Evolutionary conservation across 345 rosid species (phyloP).

Genomic region (Dipteronia sinensis): DNA sequence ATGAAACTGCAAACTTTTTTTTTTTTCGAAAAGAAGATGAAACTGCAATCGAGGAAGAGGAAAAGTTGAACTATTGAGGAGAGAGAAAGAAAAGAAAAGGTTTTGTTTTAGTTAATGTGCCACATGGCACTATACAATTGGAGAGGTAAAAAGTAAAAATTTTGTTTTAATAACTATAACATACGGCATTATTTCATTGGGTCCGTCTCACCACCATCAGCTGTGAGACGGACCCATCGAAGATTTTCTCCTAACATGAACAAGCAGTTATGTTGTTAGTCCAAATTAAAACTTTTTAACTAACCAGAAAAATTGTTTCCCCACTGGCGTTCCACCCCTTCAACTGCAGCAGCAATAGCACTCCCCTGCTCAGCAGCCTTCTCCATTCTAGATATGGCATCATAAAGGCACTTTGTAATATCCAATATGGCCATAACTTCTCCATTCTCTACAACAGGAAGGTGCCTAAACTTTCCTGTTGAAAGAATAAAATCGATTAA

Average conservation of each 20-base stretch:
- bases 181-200: no score
- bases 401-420: slow-evolving; percentile 92
- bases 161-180: no score
- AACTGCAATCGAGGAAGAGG: no score
- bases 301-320: slow-evolving; percentile 75
- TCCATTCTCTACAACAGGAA: slow-evolving; percentile 98
- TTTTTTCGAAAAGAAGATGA: no score
- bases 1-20: no score
- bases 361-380: slow-evolving; percentile 98
- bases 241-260: neutral
- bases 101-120: no score
- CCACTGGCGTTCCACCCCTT: slow-evolving; percentile 97
- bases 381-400: slow-evolving; percentile 98
- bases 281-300: slow-evolving; percentile 20
- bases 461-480: slow-evolving; percentile 91
- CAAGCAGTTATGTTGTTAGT: neutral
- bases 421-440: slow-evolving; percentile 97
- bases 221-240: no score
- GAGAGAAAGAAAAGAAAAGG: no score
- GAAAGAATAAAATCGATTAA: slow-evolving; percentile 8
- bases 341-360: slow-evolving; percentile 97
- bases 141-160: no score
- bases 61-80: no score
- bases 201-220: no score
- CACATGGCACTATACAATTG: no score